phyloP scores from a whole-genome alignment of 176 grass and related monocot genomes.

The Cocos nucifera region DNA sequence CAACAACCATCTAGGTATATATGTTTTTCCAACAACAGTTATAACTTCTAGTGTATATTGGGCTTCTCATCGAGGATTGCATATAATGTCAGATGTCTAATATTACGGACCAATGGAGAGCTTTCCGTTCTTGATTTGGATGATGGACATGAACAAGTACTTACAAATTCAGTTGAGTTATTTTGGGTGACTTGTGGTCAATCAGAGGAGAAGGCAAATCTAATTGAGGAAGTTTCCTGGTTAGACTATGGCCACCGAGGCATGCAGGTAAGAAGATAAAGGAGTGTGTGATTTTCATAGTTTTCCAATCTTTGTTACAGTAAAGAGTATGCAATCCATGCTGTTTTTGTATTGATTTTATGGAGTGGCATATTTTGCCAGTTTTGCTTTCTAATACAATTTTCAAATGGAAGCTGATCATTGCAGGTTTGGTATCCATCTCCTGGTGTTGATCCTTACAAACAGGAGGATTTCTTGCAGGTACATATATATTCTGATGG shows the following conservation, averaged over 20 bases:
- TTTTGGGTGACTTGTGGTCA: conserved; percentile 94
- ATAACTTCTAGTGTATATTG: conserved; percentile 4
- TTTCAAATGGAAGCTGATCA: conserved; percentile 18
- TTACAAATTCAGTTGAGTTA: conserved; percentile 88
- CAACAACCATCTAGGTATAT: neutral
- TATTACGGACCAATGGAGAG: conserved; percentile 89
- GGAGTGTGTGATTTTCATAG: too few relatives aligned
- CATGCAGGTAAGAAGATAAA: conserved; percentile 65
- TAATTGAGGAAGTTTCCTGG: conserved; percentile 99
- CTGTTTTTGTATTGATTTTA: too few relatives aligned
- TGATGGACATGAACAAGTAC: conserved; percentile 76
- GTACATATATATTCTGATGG: conserved; percentile 28
- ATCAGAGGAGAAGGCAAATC: conserved; percentile 72
- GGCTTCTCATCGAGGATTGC: conserved; percentile 22
- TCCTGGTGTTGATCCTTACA: conserved; percentile 74
- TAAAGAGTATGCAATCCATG: too few relatives aligned
- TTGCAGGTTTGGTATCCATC: conserved; percentile 97
- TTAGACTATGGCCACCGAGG: conserved; percentile 95
- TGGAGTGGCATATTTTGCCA: neutral
- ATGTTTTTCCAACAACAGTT: conserved; percentile 49
- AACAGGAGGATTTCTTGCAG: conserved; percentile 96
- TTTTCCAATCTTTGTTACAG: too few relatives aligned
- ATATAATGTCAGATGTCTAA: conserved; percentile 68
- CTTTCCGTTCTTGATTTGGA: conserved; percentile 94
- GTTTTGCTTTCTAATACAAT: conserved; percentile 1